Evolutionary conservation across 345 rosid species (phyloP).

Genomic region (Luvunga scandens): DNA sequence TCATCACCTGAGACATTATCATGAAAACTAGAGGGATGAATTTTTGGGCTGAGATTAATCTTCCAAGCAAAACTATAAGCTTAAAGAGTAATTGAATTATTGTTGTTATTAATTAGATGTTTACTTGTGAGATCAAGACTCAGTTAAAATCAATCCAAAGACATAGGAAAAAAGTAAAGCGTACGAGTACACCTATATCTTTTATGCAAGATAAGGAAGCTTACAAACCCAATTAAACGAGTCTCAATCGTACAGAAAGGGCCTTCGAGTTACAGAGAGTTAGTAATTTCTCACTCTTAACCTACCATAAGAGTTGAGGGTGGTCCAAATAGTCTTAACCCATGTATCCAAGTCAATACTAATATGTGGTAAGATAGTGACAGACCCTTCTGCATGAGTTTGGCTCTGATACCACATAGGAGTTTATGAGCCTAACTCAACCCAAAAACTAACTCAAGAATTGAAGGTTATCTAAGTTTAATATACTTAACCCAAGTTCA

Average conservation of each 20-base stretch:
- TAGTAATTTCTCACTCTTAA: background rate
- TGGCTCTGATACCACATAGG: no score
- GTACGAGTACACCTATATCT: background rate
- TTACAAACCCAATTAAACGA: background rate
- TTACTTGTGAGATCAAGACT: background rate
- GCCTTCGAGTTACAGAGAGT: background rate
- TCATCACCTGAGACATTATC: constrained; percentile 50
- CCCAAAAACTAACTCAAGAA: no score
- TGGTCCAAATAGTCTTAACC: no score
- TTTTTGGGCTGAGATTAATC: background rate
- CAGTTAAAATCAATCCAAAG: background rate
- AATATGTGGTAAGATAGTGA: no score
- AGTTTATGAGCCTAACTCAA: no score
- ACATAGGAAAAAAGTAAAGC: background rate
- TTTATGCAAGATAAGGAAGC: background rate
- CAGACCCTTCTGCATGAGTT: no score
- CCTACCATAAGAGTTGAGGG: no score
- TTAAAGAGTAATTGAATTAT: background rate
- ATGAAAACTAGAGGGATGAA: constrained; percentile 10
- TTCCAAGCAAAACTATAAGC: background rate
- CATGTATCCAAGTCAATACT: no score
- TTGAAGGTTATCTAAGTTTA: no score
- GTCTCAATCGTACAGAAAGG: background rate
- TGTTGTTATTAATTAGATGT: background rate
- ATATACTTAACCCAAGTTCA: no score